These are phyloP conservation scores for Ophidiomyces ophidiicola DNA, from an alignment of 2,329 filamentous ascomycete genomes.

Conservation along the genomic window DNA sequence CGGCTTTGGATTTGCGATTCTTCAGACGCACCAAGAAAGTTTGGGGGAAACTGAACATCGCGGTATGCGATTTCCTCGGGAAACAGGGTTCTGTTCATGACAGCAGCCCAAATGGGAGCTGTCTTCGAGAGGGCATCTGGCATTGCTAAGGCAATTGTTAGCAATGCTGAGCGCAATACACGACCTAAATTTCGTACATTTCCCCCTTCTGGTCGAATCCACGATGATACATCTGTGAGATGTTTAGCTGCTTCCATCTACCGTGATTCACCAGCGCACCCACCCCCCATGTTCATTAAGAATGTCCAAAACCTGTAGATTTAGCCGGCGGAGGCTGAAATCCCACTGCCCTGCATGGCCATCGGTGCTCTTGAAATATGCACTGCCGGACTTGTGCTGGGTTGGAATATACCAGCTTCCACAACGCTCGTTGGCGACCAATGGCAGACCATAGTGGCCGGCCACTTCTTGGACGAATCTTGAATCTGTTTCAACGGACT, in stretches of 20 bases:
- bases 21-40: conserved; percentile 61
- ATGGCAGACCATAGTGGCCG: conserved; percentile 44
- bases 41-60: conserved; percentile 56
- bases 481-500: conserved; percentile 65
- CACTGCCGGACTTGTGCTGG: conserved; percentile 53
- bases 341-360: conserved; percentile 85
- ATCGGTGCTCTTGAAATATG: conserved; percentile 97
- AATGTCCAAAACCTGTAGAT: conserved; percentile 64
- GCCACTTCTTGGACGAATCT: conserved; percentile 55
- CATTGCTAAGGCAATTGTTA: conserved; percentile 47
- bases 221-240: conserved; percentile 55
- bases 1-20: conserved; percentile 61
- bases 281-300: conserved; percentile 57
- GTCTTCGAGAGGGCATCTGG: conserved; percentile 92
- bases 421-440: conserved; percentile 88
- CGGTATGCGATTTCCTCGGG: conserved; percentile 41
- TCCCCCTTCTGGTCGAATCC: conserved; percentile 84
- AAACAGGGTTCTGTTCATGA: conserved; percentile 71
- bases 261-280: neutral
- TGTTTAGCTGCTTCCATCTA: conserved; percentile 31
- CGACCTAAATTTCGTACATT: conserved; percentile 44
- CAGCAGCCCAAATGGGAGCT: conserved; percentile 82
- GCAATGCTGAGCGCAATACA: neutral
- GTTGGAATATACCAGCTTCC: conserved; percentile 86
- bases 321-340: conserved; percentile 74